Percentiles rank a stretch among this genome's conserved stretches.
phyloP scores from a whole-genome alignment of 768 basidiomycete species.

The Hirschioporus abietinus region DNA sequence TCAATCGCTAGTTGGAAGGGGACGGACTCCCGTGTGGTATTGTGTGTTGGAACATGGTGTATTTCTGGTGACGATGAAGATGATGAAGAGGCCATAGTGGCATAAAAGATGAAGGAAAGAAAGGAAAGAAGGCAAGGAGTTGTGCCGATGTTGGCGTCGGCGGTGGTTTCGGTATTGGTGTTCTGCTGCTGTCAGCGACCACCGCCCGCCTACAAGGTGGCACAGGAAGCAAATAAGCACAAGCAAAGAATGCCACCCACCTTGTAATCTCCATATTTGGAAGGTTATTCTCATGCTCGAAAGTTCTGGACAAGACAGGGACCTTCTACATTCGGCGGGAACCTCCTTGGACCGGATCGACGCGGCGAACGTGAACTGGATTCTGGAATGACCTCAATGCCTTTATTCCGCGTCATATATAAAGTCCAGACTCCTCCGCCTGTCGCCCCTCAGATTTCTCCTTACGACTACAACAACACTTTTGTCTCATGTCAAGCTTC shows the following conservation, averaged over 20 bases:
- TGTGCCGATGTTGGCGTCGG: slow-evolving; percentile 1
- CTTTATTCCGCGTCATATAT: background rate
- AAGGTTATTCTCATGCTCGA: background rate
- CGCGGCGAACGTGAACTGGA: background rate
- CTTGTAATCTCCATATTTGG: background rate
- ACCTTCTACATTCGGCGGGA: background rate
- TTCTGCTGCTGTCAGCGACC: background rate
- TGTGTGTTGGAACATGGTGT: slow-evolving; percentile 38
- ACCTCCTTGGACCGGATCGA: background rate
- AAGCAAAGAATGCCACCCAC: background rate
- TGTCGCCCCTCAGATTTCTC: background rate
- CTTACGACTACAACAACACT: background rate
- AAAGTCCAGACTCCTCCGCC: background rate
- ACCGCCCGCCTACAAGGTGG: slow-evolving; percentile 1
- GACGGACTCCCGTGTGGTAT: slow-evolving; percentile 32
- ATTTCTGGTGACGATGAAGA: slow-evolving; percentile 71
- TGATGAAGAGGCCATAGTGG: slow-evolving; percentile 66
- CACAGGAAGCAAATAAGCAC: background rate
- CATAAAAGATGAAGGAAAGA: slow-evolving; percentile 23
- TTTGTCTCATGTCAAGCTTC: slow-evolving; percentile 36
- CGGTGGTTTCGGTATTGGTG: background rate
- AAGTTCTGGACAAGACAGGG: background rate
- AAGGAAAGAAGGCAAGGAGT: slow-evolving; percentile 20
- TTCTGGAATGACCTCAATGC: background rate
- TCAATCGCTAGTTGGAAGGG: slow-evolving; percentile 70